Conservation (phyloP, 352 stramenopile genomes). For the Pythium dissimile region DNA sequence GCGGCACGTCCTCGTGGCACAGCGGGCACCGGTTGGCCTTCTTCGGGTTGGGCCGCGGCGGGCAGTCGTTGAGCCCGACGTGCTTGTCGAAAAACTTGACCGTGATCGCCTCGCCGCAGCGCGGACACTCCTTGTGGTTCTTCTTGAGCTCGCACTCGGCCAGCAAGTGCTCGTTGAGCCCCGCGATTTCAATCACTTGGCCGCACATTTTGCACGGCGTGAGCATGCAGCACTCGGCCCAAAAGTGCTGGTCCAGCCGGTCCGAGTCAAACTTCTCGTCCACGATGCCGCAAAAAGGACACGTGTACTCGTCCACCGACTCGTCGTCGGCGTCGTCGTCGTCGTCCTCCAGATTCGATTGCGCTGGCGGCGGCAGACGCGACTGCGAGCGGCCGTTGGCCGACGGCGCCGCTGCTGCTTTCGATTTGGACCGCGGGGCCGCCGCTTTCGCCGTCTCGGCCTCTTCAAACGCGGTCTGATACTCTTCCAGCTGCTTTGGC, state of each 20-base stretch:
- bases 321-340: constrained; percentile 65
- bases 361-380: neutral
- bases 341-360: constrained; percentile 24
- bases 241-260: constrained; percentile 90
- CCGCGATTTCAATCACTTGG: constrained; percentile 91
- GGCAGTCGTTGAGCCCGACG: constrained; percentile 69
- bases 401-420: constrained; percentile 7
- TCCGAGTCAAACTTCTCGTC: constrained; percentile 89
- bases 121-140: constrained; percentile 77
- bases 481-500: constrained; percentile 91
- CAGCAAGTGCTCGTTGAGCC: constrained; percentile 89
- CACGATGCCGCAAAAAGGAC: constrained; percentile 88
- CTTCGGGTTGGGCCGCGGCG: constrained; percentile 49
- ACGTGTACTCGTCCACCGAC: constrained; percentile 85
- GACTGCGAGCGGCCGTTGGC: neutral
- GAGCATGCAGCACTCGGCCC: constrained; percentile 89
- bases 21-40: constrained; percentile 74
- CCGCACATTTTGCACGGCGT: constrained; percentile 91
- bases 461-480: constrained; percentile 83
- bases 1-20: constrained; percentile 71
- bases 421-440: no score
- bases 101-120: constrained; percentile 84
- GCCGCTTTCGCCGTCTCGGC: constrained; percentile 41
- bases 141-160: constrained; percentile 84
- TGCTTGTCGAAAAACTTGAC: constrained; percentile 83